Evolutionary conservation across 345 rosid species (phyloP), one percentile per base, ranked within the genome.

Genomic region (Isatis tinctoria): DNA sequence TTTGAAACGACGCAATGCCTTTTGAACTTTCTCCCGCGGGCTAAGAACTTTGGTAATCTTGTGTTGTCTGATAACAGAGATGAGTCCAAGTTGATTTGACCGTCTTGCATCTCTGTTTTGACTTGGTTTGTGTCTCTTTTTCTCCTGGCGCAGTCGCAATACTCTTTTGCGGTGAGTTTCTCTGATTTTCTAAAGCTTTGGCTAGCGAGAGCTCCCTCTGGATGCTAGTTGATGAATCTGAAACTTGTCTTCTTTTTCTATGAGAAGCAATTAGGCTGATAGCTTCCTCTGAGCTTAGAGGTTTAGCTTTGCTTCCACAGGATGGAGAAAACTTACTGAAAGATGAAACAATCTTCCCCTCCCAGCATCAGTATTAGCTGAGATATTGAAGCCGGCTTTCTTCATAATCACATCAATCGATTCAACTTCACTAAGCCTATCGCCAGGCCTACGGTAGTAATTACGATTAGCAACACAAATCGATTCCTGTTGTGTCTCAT

Each of bases 311-410:
- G 24, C 43, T 44, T 53, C 13, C 41, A 44, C 16, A 28, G n/a
- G 4, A 1, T 8, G 30, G 20, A 44, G 8, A 3, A 24, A 32
- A 16, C 1, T 52, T 62, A 32, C 35, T 53, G 45, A n/a, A 16
- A 30, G 9, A 6, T 6, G 48, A 10, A 69, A 27, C 49, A 44
- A 26, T 5, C 32, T 69, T 45, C 58, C 37, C 28, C 14, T 61
- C 3, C 62, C 59, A 74, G 8, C 13, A 32, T 1, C 14, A 39
- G 36, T 16, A 39, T 4, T 65, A 47, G 41, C 12, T 16, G 33
- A 26, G 52, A 36, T 3, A 17, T 32, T 16, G 13, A 68, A 68
- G 2, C 74, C 69, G 40, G 79, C 73, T 51, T 52, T 68, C 57
- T 40, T 68, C 74, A 75, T 51, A 4, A 61, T 14, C 45, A 44